Conservation (phyloP, 495 filamentous ascomycete genomes). For the Podospora didyma region DNA sequence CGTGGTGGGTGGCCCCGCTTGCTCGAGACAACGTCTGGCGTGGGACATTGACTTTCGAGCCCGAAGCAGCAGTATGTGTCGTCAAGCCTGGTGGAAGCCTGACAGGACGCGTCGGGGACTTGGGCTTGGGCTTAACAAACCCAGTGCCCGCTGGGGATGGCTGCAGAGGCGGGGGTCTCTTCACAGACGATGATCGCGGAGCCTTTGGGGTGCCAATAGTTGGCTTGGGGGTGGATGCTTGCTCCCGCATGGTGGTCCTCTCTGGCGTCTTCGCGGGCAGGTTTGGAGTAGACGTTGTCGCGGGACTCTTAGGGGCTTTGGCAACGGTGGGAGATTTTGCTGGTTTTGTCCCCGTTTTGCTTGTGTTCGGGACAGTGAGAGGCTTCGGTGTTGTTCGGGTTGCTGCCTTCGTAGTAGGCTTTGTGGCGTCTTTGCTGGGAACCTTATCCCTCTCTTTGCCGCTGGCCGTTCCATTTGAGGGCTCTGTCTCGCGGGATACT, state of each 20-base stretch:
- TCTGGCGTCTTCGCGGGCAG: constrained; percentile 27
- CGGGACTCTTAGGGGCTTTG: constrained; percentile 29
- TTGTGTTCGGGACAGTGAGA: constrained; percentile 24
- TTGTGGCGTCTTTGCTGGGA: not conserved
- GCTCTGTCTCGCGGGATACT: constrained; percentile 2
- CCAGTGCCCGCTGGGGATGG: constrained; percentile 32
- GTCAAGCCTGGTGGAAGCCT: constrained; percentile 59
- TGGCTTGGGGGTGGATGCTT: constrained; percentile 26
- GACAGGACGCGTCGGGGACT: constrained; percentile 61
- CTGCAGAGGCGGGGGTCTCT: constrained; percentile 33
- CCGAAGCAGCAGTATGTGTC: constrained; percentile 59
- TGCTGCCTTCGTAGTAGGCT: constrained; percentile 31
- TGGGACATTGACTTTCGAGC: constrained; percentile 45
- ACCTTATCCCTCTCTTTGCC: constrained; percentile 17
- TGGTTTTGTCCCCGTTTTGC: constrained; percentile 33
- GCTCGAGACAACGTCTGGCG: constrained; percentile 37
- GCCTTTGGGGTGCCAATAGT: constrained; percentile 24
- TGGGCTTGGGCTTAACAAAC: constrained; percentile 56
- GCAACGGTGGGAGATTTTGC: constrained; percentile 33
- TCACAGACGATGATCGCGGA: constrained; percentile 20
- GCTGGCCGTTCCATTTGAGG: constrained; percentile 6
- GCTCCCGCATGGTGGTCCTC: constrained; percentile 23
- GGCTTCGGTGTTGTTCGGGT: constrained; percentile 27
- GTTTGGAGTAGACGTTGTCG: constrained; percentile 19
- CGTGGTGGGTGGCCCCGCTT: constrained; percentile 25